Evolutionary conservation across 1,284 basidiomycete species (phyloP).

Genomic region (Leucoagaricus sp.): DNA sequence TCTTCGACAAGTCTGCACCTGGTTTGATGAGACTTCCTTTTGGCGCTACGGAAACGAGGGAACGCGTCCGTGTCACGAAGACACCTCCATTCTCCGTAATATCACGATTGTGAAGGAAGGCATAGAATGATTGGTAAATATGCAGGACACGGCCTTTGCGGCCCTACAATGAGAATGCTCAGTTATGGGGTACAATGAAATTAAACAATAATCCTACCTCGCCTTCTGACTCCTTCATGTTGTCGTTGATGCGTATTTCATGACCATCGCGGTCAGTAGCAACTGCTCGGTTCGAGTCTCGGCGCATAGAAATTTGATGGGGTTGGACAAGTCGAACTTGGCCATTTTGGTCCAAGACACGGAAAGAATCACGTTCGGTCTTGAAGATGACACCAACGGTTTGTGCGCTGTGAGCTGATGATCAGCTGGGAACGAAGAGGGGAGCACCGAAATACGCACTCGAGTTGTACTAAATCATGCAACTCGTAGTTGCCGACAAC

Average conservation of each 20-base stretch:
- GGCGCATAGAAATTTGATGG: conserved; percentile 92
- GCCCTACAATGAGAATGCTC: conserved; percentile 40
- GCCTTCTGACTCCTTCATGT: conserved; percentile 91
- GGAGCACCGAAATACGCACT: conserved; percentile 56
- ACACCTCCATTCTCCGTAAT: conserved; percentile 91
- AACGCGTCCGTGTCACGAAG: conserved; percentile 85
- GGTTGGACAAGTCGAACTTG: conserved; percentile 89
- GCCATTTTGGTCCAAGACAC: conserved; percentile 94
- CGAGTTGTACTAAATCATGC: conserved; percentile 95
- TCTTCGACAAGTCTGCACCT: conserved; percentile 85
- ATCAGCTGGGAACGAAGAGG: conserved; percentile 15
- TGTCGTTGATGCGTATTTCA: conserved; percentile 83
- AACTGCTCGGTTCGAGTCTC: conserved; percentile 82
- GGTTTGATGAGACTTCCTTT: conserved; percentile 72
- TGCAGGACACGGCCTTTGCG: conserved; percentile 95
- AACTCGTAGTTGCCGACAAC: conserved; percentile 92
- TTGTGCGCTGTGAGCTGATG: conserved; percentile 58
- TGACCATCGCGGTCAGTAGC: conserved; percentile 91
- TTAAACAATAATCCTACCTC: conserved; percentile 57
- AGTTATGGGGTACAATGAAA: not conserved
- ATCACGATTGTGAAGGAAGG: conserved; percentile 94
- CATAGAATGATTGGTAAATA: conserved; percentile 93
- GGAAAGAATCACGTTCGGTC: conserved; percentile 94
- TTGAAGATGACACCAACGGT: conserved; percentile 98
- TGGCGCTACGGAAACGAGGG: conserved; percentile 82